Evolutionary conservation across 352 stramenopile species (phyloP).

Genomic region (Phytophthora nicotianae): DNA sequence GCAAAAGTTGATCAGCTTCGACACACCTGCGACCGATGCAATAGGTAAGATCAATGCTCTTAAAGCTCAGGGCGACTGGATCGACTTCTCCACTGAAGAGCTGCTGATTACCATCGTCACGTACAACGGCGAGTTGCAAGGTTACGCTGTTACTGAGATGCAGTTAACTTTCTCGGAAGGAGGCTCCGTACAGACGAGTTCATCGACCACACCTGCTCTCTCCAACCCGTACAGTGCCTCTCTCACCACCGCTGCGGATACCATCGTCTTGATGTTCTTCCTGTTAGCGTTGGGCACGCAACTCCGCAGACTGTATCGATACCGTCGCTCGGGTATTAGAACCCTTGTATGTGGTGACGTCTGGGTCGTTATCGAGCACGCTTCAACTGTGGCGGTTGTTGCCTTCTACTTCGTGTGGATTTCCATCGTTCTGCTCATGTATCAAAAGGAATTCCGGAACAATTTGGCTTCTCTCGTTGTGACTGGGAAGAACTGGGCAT

Average conservation of each 20-base stretch:
- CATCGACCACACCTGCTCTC: conserved; percentile 36
- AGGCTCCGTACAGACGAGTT: conserved; percentile 38
- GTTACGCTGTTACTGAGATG: conserved; percentile 49
- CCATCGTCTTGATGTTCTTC: conserved; percentile 44
- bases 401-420: conserved; percentile 55
- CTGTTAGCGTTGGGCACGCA: conserved; percentile 25
- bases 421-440: conserved; percentile 48
- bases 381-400: conserved; percentile 13
- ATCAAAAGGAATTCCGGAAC: conserved; percentile 26
- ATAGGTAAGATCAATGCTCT: conserved; percentile 26
- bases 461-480: conserved; percentile 27
- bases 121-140: conserved; percentile 62
- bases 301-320: conserved; percentile 24
- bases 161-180: conserved; percentile 40
- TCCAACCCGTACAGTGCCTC: conserved; percentile 42
- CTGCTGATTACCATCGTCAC: conserved; percentile 53
- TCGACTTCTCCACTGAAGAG: conserved; percentile 44
- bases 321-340: conserved; percentile 8
- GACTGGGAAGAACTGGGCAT: conserved; percentile 21
- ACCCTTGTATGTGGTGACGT: conserved; percentile 45
- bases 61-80: conserved; percentile 40
- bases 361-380: conserved; percentile 29
- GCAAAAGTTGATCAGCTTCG: conserved; percentile 47
- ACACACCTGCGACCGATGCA: conserved; percentile 44
- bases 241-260: conserved; percentile 32